phyloP scores from a whole-genome alignment of 768 basidiomycete species.

The Leccinum disarticulatum region DNA sequence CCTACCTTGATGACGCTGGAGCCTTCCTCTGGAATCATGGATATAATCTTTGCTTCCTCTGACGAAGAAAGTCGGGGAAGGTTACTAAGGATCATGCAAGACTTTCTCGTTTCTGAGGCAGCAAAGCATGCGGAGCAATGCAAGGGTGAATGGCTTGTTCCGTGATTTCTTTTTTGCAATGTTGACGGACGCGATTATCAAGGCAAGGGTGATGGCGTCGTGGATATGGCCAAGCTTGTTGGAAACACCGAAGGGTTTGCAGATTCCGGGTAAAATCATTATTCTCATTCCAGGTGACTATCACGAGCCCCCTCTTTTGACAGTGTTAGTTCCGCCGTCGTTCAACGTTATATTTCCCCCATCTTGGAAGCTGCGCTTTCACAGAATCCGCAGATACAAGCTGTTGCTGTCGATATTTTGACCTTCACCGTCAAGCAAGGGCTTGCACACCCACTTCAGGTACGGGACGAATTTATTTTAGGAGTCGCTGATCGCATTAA shows the following conservation, averaged over 20 bases:
- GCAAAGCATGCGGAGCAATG: slow-evolving; percentile 71
- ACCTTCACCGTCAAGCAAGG: slow-evolving; percentile 95
- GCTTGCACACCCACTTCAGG: slow-evolving; percentile 90
- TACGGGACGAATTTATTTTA: slow-evolving; percentile 32
- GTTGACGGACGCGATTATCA: slow-evolving; percentile 1
- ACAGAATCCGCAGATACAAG: slow-evolving; percentile 66
- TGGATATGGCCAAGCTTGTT: slow-evolving; percentile 92
- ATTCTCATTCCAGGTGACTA: not conserved
- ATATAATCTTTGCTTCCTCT: slow-evolving; percentile 74
- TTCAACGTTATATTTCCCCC: slow-evolving; percentile 85
- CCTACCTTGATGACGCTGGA: slow-evolving; percentile 88
- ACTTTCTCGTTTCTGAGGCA: slow-evolving; percentile 84
- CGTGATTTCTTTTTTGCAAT: not conserved
- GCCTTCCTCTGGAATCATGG: slow-evolving; percentile 81
- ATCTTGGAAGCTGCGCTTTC: slow-evolving; percentile 84
- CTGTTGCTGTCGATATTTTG: slow-evolving; percentile 85
- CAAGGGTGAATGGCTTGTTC: slow-evolving; percentile 47
- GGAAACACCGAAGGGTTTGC: slow-evolving; percentile 96
- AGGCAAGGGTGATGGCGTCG: slow-evolving; percentile 37
- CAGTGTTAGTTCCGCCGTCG: slow-evolving; percentile 39
- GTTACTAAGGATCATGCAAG: slow-evolving; percentile 85
- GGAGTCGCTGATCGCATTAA: slow-evolving; percentile 1
- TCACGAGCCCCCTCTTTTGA: not conserved
- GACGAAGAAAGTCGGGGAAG: slow-evolving; percentile 73
- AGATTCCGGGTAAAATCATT: slow-evolving; percentile 80